These are phyloP conservation scores for Paraleonurus japonicus DNA, from an alignment of 257 asterid genomes.

Conservation along the genomic window DNA sequence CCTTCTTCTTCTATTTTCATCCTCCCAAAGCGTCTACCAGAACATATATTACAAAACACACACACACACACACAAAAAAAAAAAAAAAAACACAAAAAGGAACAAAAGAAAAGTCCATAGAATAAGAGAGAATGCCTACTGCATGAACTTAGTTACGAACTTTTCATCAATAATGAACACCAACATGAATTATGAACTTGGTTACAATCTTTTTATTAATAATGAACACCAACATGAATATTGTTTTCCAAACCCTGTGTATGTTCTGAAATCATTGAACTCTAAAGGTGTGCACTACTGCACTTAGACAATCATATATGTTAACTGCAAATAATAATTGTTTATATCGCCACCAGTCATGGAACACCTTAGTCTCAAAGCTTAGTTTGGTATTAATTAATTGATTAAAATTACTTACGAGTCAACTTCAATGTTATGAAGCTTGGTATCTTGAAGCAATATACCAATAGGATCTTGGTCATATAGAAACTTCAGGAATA, in stretches of 20 bases:
- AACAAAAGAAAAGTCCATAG: too few relatives aligned
- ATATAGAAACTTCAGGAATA: slow-evolving; percentile 81
- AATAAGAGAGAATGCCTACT: too few relatives aligned
- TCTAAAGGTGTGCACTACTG: background rate
- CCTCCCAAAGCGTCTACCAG: too few relatives aligned
- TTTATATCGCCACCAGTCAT: slow-evolving; percentile 15
- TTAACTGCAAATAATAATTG: slow-evolving; percentile 16
- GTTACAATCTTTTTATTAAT: slow-evolving; percentile 5
- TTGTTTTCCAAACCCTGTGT: background rate
- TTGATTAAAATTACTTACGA: slow-evolving; percentile 49
- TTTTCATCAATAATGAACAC: too few relatives aligned
- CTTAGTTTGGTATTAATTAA: slow-evolving; percentile 16
- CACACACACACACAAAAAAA: background rate
- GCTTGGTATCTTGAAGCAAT: slow-evolving; percentile 67
- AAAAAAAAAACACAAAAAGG: background rate
- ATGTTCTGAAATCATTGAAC: slow-evolving; percentile 4
- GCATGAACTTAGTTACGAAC: too few relatives aligned
- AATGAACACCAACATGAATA: slow-evolving; percentile 2
- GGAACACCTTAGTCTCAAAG: slow-evolving; percentile 8
- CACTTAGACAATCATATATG: slow-evolving; percentile 20
- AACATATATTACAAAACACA: background rate
- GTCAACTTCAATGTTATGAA: slow-evolving; percentile 59
- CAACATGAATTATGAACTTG: too few relatives aligned
- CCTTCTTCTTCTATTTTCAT: too few relatives aligned
- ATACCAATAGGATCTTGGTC: slow-evolving; percentile 88